Evolutionary conservation across 2,329 filamentous ascomycete genomes (phyloP).

Genomic region (Colletotrichum coccodes): DNA sequence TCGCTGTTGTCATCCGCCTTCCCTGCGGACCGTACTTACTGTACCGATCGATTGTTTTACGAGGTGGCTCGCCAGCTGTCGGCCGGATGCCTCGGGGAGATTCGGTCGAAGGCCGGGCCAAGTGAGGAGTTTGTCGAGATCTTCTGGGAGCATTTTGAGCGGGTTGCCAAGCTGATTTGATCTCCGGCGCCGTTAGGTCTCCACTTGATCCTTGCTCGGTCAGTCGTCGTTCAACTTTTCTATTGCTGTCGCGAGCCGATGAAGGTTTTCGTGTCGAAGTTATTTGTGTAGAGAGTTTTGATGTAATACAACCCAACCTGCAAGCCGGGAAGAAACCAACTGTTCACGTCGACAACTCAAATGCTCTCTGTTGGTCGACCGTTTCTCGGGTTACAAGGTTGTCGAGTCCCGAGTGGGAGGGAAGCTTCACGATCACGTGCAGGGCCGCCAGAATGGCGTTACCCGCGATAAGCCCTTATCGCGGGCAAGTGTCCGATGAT

Average conservation of each 20-base stretch:
- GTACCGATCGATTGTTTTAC: conserved; percentile 1
- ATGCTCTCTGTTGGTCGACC: background rate
- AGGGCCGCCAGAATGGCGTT: conserved; percentile 9
- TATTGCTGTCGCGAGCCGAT: background rate
- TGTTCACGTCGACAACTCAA: no score
- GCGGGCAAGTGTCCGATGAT: conserved; percentile 25
- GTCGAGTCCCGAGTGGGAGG: background rate
- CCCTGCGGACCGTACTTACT: background rate
- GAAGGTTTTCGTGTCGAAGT: background rate
- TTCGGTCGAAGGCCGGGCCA: conserved; percentile 19
- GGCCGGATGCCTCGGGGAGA: conserved; percentile 1
- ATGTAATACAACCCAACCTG: background rate
- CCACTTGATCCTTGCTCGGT: background rate
- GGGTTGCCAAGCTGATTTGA: conserved; percentile 9
- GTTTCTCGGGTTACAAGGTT: no score
- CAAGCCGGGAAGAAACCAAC: background rate
- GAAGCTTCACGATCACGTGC: conserved; percentile 12
- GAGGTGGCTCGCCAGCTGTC: conserved; percentile 4
- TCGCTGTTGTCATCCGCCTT: background rate
- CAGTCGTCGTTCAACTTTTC: background rate
- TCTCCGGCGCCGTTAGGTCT: conserved; percentile 7
- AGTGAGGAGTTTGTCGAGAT: conserved; percentile 3
- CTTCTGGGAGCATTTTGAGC: background rate
- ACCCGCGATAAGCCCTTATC: conserved; percentile 18
- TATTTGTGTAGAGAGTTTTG: background rate